A percentile compares a stretch with the other conserved stretches of the same genome.
Evolutionary conservation across 2,329 filamentous ascomycete genomes (phyloP).

Genomic region (Tolypocladium endophyticum): DNA sequence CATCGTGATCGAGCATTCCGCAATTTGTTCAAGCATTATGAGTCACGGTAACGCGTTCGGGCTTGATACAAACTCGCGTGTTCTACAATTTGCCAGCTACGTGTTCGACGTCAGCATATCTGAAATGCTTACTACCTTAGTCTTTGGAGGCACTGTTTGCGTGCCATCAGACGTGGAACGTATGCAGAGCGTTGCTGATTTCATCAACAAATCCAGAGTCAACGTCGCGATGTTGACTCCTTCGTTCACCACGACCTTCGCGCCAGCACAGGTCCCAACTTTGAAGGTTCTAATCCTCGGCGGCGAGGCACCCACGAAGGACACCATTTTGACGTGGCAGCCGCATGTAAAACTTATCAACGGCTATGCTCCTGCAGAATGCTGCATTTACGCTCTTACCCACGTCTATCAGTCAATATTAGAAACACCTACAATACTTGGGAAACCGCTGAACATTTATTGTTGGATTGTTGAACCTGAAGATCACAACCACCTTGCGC

Average conservation of each 20-base stretch:
- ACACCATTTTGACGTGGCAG: slow-evolving; percentile 5
- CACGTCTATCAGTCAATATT: not conserved
- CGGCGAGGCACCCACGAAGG: slow-evolving; percentile 5
- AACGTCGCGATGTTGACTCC: not conserved
- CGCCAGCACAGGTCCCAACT: slow-evolving; percentile 5
- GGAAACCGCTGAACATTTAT: not conserved
- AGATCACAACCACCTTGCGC: slow-evolving; percentile 7
- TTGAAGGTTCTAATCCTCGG: slow-evolving; percentile 5
- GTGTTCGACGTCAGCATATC: slow-evolving; percentile 37
- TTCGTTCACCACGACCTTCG: slow-evolving; percentile 6
- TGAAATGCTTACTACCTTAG: slow-evolving; percentile 11
- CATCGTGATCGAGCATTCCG: slow-evolving; percentile 29
- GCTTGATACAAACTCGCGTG: slow-evolving; percentile 35
- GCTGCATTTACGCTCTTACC: slow-evolving; percentile 3
- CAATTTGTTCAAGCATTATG: slow-evolving; percentile 39
- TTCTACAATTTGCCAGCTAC: slow-evolving; percentile 40
- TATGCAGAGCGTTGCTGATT: not conserved
- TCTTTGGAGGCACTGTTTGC: slow-evolving; percentile 11
- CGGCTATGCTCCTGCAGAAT: slow-evolving; percentile 9
- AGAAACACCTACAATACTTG: slow-evolving; percentile 1
- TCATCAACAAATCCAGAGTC: not conserved
- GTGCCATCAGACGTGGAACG: slow-evolving; percentile 10
- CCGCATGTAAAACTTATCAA: slow-evolving; percentile 8
- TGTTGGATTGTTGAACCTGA: slow-evolving; percentile 11
- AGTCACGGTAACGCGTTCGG: slow-evolving; percentile 35